phyloP scores from a whole-genome alignment of 2,329 filamentous ascomycete genomes.

The Sphaerostilbella broomeana region DNA sequence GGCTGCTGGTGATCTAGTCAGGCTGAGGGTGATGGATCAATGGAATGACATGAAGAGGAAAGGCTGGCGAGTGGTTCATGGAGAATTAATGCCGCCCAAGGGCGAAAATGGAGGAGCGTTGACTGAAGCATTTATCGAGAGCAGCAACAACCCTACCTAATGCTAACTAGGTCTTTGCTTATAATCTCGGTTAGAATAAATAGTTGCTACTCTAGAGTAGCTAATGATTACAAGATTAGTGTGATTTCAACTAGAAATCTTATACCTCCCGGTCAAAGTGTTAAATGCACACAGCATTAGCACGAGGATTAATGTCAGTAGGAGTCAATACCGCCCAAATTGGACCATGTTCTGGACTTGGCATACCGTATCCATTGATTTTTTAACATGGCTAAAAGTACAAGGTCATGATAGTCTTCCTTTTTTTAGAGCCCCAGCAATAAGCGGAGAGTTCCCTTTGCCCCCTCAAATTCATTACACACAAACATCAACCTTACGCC shows the following conservation, averaged over 20 bases:
- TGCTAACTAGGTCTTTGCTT: background rate
- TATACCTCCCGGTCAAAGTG: no score
- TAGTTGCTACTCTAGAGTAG: background rate
- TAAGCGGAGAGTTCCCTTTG: constrained; percentile 30
- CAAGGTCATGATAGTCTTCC: constrained; percentile 21
- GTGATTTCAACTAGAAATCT: no score
- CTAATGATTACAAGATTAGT: no score
- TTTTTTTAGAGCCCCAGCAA: constrained; percentile 21
- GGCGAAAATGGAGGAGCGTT: constrained; percentile 22
- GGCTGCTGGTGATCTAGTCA: constrained; percentile 79
- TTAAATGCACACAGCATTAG: no score
- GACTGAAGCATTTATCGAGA: constrained; percentile 35
- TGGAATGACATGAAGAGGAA: constrained; percentile 61
- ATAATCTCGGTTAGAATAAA: background rate
- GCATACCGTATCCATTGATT: constrained; percentile 10
- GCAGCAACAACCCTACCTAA: constrained; percentile 8
- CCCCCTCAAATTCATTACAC: constrained; percentile 16
- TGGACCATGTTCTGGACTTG: no score
- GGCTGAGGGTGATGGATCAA: constrained; percentile 59
- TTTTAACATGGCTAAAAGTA: constrained; percentile 31
- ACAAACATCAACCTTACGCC: constrained; percentile 24
- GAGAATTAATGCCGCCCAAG: constrained; percentile 36
- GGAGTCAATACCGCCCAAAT: no score
- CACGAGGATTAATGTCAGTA: no score
- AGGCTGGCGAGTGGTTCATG: constrained; percentile 60